These are phyloP conservation scores for Magnusiomyces fungicola DNA, from an alignment of 1,139 yeast genomes.

Conservation along the genomic window DNA sequence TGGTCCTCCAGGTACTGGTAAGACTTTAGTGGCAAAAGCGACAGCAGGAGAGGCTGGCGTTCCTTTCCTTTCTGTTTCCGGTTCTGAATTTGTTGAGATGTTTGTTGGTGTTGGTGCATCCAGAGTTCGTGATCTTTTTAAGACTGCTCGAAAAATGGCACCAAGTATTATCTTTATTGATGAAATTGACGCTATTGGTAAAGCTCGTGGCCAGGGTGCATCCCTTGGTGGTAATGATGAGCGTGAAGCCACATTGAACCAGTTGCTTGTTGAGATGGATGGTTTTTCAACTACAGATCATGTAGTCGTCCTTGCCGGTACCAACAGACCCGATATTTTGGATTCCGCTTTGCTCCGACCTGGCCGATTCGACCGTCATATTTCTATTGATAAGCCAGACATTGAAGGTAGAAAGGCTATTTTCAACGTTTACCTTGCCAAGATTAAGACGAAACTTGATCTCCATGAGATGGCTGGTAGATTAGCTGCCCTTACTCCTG, in stretches of 20 bases:
- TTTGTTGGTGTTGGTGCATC: slow-evolving; percentile 98
- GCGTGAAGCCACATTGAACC: slow-evolving; percentile 92
- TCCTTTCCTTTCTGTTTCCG: slow-evolving; percentile 90
- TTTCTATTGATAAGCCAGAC: slow-evolving; percentile 86
- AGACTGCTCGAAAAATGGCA: slow-evolving; percentile 86
- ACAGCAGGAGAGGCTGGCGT: slow-evolving; percentile 99
- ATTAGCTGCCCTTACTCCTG: slow-evolving; percentile 92
- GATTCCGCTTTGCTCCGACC: slow-evolving; percentile 93
- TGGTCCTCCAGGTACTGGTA: slow-evolving; percentile 99
- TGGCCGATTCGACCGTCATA: slow-evolving; percentile 93
- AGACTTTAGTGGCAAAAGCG: slow-evolving; percentile 90
- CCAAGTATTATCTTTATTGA: slow-evolving; percentile 93
- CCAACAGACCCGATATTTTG: slow-evolving; percentile 87
- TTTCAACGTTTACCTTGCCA: slow-evolving; percentile 72
- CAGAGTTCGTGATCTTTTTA: slow-evolving; percentile 88
- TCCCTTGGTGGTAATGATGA: slow-evolving; percentile 90
- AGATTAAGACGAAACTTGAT: slow-evolving; percentile 49
- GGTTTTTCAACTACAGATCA: slow-evolving; percentile 88
- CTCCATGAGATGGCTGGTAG: slow-evolving; percentile 64
- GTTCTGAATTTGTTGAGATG: slow-evolving; percentile 99
- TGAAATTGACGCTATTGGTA: slow-evolving; percentile 98
- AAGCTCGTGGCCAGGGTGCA: slow-evolving; percentile 77
- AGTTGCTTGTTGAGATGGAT: slow-evolving; percentile 94
- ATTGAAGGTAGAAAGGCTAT: slow-evolving; percentile 88
- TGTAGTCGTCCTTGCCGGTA: slow-evolving; percentile 94